Evolutionary conservation across 2,329 filamentous ascomycete genomes (phyloP), one percentile per base, ranked within the genome.

Genomic region (Diplocarpon rosae): DNA sequence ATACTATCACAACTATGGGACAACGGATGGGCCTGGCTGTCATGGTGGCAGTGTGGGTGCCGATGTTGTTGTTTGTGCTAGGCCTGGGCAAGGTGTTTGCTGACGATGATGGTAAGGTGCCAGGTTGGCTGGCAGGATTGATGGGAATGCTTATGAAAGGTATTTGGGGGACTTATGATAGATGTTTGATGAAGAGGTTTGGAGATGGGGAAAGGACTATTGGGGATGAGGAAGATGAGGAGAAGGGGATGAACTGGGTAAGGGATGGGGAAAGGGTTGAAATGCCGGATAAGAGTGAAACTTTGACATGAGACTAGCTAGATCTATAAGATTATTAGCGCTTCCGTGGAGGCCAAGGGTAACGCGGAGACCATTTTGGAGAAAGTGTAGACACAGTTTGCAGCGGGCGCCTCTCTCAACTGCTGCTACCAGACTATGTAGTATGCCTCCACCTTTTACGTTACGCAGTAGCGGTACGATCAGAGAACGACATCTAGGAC

Each of bases 201-300:
- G 90, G 90, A 0, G 85, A 96, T 59, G 92, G 92, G 0, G 90
- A 96, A 69, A 75, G 73, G 56, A 80, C 77, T 31, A 44, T 53
- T 35, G 39, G 37, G 11, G 38, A 48, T 31, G 49, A 48, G 10
- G 45, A 50, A 39, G 47, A 45, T n/a, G 47, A 52, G 17, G 41
- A 39, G 43, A 42, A 15, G 48, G n/a, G 35, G 17, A 31, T 44
- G 45, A 34, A 30, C 30, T 15, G 43, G 42, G 39, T 39, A 46
- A 29, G 45, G 29, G 10, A 10, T 30, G 6, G 40, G 33, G 20
- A 35, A 14, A 27, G 37, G 35, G 35, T 40, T 24, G 30, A 32
- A 32, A 14, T 32, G 30, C 30, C 34, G 39, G 43, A 46, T 35
- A 48, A 46, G 35, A 41, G 42, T 41, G 16, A 46, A 5, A 40